Percentiles rank a stretch among this genome's conserved stretches.
Evolutionary conservation across 768 basidiomycete genomes (phyloP).

Genomic region (Calocybe cyanea): DNA sequence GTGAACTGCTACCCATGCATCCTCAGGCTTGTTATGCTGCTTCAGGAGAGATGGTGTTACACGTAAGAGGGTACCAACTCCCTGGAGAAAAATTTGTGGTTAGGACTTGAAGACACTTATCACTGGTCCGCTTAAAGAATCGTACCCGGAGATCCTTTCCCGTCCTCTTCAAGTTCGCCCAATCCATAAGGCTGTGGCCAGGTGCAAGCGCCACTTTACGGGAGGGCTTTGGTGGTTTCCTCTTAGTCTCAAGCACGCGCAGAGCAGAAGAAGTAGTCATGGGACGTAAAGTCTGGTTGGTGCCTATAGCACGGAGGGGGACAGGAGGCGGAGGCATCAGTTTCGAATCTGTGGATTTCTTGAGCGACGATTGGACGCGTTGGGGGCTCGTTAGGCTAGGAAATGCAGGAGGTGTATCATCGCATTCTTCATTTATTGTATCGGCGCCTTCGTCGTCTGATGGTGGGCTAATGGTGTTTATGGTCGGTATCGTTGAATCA

Average conservation of each 20-base stretch:
- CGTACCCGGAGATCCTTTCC: slow-evolving; percentile 76
- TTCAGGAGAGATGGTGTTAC: slow-evolving; percentile 77
- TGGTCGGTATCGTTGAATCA: slow-evolving; percentile 26
- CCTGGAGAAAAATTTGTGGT: slow-evolving; percentile 37
- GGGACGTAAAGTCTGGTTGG: slow-evolving; percentile 24
- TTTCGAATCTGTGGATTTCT: slow-evolving; percentile 41
- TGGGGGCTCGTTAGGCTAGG: slow-evolving; percentile 72
- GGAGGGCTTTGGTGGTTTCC: slow-evolving; percentile 45
- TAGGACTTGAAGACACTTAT: too few species aligned
- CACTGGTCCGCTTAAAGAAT: slow-evolving; percentile 4
- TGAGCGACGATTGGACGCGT: slow-evolving; percentile 38
- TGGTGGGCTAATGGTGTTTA: slow-evolving; percentile 36
- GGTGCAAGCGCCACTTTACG: slow-evolving; percentile 88
- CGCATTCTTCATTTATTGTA: slow-evolving; percentile 31
- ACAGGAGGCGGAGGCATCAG: slow-evolving; percentile 56
- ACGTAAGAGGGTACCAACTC: slow-evolving; percentile 62
- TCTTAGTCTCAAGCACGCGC: slow-evolving; percentile 59
- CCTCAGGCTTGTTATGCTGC: slow-evolving; percentile 74
- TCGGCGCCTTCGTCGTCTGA: slow-evolving; percentile 34
- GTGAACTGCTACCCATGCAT: slow-evolving; percentile 91
- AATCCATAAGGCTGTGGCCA: slow-evolving; percentile 89
- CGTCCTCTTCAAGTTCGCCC: slow-evolving; percentile 84
- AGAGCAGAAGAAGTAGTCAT: slow-evolving; percentile 37
- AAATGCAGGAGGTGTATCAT: slow-evolving; percentile 70
- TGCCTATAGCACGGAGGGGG: slow-evolving; percentile 36